Evolutionary conservation across 371 early-diverging fungal genomes (phyloP).

Genomic region (Mucor racemosus): DNA sequence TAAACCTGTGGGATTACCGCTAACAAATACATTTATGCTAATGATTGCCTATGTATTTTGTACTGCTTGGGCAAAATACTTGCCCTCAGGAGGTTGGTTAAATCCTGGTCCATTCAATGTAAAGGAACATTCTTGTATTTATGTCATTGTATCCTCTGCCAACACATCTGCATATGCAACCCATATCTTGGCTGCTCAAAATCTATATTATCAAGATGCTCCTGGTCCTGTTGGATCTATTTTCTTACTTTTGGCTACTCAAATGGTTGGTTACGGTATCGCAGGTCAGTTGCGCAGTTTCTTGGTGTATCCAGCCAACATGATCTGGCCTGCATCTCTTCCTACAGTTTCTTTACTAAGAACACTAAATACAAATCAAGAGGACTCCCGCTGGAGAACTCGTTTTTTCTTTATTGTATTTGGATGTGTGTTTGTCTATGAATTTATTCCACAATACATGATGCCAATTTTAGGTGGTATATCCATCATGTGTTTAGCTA

Average conservation of each 20-base stretch:
- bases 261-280: slow-evolving; percentile 84
- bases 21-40: slow-evolving; percentile 50
- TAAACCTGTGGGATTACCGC: slow-evolving; percentile 44
- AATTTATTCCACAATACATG: slow-evolving; percentile 56
- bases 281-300: slow-evolving; percentile 80
- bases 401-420: slow-evolving; percentile 59
- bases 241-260: slow-evolving; percentile 64
- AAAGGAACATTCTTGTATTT: slow-evolving; percentile 50
- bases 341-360: slow-evolving; percentile 76
- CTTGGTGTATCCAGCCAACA: slow-evolving; percentile 80
- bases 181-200: slow-evolving; percentile 61
- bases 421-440: slow-evolving; percentile 43
- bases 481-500: slow-evolving; percentile 57
- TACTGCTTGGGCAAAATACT: slow-evolving; percentile 33
- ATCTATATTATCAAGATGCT: slow-evolving; percentile 53
- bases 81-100: slow-evolving; percentile 40
- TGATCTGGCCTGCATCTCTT: slow-evolving; percentile 89
- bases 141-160: slow-evolving; percentile 45
- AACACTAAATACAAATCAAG: slow-evolving; percentile 67
- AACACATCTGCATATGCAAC: slow-evolving; percentile 50
- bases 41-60: slow-evolving; percentile 48
- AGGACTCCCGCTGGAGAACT: slow-evolving; percentile 66
- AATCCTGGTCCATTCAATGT: slow-evolving; percentile 55
- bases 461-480: slow-evolving; percentile 54
- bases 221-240: slow-evolving; percentile 53